A percentile compares a stretch with the other conserved stretches of the same genome.
phyloP scores from a whole-genome alignment of 768 basidiomycete species.

The Mycena chlorophos region DNA sequence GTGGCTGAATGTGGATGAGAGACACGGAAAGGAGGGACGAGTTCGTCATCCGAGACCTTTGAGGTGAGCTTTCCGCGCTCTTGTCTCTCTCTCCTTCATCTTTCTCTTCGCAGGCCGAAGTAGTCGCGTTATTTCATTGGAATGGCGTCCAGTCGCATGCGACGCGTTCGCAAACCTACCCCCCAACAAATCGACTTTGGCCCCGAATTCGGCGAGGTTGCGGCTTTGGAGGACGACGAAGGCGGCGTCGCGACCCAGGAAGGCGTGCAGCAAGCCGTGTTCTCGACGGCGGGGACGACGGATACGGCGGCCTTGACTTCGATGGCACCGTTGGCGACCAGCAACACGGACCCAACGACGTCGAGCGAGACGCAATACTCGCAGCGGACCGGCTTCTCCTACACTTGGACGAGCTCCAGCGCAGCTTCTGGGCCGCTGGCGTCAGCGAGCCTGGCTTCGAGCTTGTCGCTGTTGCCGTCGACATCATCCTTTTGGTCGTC shows the following conservation, averaged over 20 bases:
- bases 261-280: neutral
- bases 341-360: neutral
- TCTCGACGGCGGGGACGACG: neutral
- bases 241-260: slow-evolving; percentile 6
- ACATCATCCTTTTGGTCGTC: neutral
- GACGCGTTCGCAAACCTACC: slow-evolving; percentile 6
- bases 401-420: neutral
- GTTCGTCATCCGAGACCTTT: too few species aligned
- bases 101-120: too few species aligned
- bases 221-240: neutral
- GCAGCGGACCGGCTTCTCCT: neutral
- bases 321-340: neutral
- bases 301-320: neutral
- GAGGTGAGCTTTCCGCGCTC: too few species aligned
- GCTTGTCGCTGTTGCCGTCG: neutral
- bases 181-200: slow-evolving; percentile 14
- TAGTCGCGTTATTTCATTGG: too few species aligned
- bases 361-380: neutral
- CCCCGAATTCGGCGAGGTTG: slow-evolving; percentile 5
- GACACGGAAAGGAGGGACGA: too few species aligned
- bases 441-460: neutral
- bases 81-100: too few species aligned
- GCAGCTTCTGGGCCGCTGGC: neutral
- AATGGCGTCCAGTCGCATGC: neutral
- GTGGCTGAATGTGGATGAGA: too few species aligned